Base-by-base conservation (phyloP, 148 eudicot species). In the Camellia japonica region DNA sequence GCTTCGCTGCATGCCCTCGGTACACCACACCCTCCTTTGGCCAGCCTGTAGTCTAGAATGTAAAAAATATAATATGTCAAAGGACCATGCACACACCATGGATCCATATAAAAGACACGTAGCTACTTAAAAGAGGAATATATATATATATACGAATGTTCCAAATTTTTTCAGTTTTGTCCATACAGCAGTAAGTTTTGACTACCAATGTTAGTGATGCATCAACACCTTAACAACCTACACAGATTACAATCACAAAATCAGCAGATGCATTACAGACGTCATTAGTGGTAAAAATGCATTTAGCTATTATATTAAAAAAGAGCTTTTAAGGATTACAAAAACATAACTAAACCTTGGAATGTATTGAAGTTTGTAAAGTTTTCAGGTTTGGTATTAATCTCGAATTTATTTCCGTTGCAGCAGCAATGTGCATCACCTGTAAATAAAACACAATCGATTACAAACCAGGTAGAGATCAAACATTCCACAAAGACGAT, bases 391-490 rank as follows among this genome's bases (percentile, higher is more conserved):
- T 96, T 41, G 99, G 99, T 55, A 96, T 38, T 79, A 93, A 91
- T 91, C 95, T 85, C 49, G 94, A 89, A 86, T 93, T 93, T 71
- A 90, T 83, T 88, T 96, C 99, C 89, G 78, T 85, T 74, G 95
- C 98, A 82, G 99, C 98, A 76, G 98, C 99, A 74, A 96, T 96
- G 83, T 96, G 99, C 99, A 96, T 96, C 70, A 96, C 98, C 99
- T 93, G 77, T 65, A 76, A 73, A 87, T 30, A 42, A 77, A 80
- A 68, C 49, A 81, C 30, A n/a, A 63, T 52, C 76, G 11, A 85
- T 70, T 41, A 72, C 62, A 76, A 65, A 51, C 7, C 73, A 61
- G 49, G 56, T 76, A 68, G 54, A 73, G 73, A 67, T 54, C 19
- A 60, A 15, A 49, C 42, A 61, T 64, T 74, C 42, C 7, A 54